Evolutionary conservation across 164 flowering plant genomes (phyloP), one percentile per base, ranked within the genome.

Genomic region (Saururus chinensis): DNA sequence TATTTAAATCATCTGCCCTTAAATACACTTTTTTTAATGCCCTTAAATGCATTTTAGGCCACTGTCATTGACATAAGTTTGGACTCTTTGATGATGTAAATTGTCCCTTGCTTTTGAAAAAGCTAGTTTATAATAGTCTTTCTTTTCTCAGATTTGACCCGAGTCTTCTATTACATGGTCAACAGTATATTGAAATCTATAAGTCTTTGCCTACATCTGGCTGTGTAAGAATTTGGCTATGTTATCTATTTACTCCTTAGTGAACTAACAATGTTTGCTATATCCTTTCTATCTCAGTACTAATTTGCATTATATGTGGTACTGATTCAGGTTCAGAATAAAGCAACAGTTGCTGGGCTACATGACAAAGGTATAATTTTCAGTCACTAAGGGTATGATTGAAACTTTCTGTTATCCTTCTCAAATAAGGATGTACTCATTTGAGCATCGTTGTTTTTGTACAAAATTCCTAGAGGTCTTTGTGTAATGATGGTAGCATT

Each of bases 151-250:
- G 99, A 72, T 90, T 64, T 77, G 95, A 93, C 80, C 91, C 82
- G 1, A 76, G 81, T 23, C 89, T 89, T 69, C 65, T 90, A 62
- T 72, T 93, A 73, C 99, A 93, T 71, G 99, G 91, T 51, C 95
- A 93, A 63, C 97, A 93, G 35, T 88, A 88, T 73, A 77, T 93
- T 51, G 92, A 93, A 73, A 68, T 93, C 49, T 85, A 84, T 80
- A 82, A 75, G 77, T 88, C 96, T 12, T 72, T 88, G 59, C 96
- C 96, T 60, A 72, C 99, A 24, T 82, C 72, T 73, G 82, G 78
- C 63, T 69, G 68, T 78, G 97, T 93, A 86, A 81, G 93, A n/a
- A 16, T 59, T 62, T 62, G 23, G 22, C 64, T 51, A 20, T 14
- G 57, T 41, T 56, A 40, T 19, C 9, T 17, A 23, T 1, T 14